These are phyloP conservation scores for Wickerhamomyces bovis DNA, from an alignment of 805 yeast species.

Conservation along the genomic window DNA sequence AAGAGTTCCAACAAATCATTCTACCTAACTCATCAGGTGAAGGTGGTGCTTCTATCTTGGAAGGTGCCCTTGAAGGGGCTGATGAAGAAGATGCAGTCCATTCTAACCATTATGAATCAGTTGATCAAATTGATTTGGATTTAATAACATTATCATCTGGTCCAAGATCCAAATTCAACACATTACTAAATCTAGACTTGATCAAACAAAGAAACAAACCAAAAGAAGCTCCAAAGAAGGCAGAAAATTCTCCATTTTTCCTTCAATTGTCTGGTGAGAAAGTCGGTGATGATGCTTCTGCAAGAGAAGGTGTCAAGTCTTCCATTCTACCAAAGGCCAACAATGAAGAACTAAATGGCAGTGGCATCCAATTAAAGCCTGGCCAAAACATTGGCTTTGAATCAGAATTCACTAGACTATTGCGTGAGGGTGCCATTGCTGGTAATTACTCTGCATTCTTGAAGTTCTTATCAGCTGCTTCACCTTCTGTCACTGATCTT, in stretches of 20 bases:
- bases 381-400: constrained; percentile 47
- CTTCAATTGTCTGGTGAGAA: constrained; percentile 56
- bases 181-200: constrained; percentile 73
- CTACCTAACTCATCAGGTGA: constrained; percentile 79
- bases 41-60: constrained; percentile 63
- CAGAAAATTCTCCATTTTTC: constrained; percentile 80
- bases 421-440: constrained; percentile 45
- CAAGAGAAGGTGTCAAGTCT: constrained; percentile 30
- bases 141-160: constrained; percentile 71
- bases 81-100: constrained; percentile 28
- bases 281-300: constrained; percentile 64
- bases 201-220: constrained; percentile 89
- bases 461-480: constrained; percentile 44
- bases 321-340: constrained; percentile 9
- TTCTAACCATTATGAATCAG: constrained; percentile 39
- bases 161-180: constrained; percentile 73
- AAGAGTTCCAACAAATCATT: constrained; percentile 55
- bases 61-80: constrained; percentile 63
- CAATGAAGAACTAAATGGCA: constrained; percentile 1
- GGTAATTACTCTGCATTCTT: constrained; percentile 47
- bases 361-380: constrained; percentile 21
- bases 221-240: constrained; percentile 77
- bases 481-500: constrained; percentile 78
- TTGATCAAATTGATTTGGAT: constrained; percentile 54
- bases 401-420: constrained; percentile 60